These are phyloP conservation scores for Spathaspora sp. DNA, from an alignment of 1,139 yeast species.

Conservation along the genomic window DNA sequence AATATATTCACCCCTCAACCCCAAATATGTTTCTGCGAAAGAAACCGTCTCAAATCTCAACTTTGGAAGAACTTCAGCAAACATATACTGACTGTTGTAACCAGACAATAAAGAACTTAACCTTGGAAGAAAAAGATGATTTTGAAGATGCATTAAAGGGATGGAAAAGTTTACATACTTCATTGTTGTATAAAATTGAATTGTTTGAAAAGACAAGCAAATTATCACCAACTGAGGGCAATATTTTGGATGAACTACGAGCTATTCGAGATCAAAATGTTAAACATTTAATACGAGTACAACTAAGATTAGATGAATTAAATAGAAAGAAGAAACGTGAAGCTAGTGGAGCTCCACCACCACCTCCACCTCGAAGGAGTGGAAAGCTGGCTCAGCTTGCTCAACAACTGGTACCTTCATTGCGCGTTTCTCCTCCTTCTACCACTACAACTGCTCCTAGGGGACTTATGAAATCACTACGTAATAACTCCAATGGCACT, in stretches of 20 bases:
- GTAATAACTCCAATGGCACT: slow-evolving; percentile 20
- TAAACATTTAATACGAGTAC: slow-evolving; percentile 45
- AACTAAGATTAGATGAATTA: slow-evolving; percentile 40
- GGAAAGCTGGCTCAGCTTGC: slow-evolving; percentile 1
- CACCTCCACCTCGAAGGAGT: slow-evolving; percentile 13
- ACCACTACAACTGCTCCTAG: slow-evolving; percentile 15
- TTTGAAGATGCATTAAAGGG: slow-evolving; percentile 62
- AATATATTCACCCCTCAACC: background rate
- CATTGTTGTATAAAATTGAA: slow-evolving; percentile 56
- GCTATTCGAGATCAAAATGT: slow-evolving; percentile 53
- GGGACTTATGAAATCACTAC: slow-evolving; percentile 38
- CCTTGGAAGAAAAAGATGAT: slow-evolving; percentile 55
- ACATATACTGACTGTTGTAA: slow-evolving; percentile 63
- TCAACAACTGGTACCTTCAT: slow-evolving; percentile 27
- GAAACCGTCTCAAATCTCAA: slow-evolving; percentile 53
- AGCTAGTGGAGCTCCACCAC: slow-evolving; percentile 14
- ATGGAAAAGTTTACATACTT: slow-evolving; percentile 69
- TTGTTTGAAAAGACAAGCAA: slow-evolving; percentile 46
- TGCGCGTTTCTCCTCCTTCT: slow-evolving; percentile 18
- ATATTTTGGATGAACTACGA: slow-evolving; percentile 45
- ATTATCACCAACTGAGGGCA: slow-evolving; percentile 41
- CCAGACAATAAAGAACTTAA: slow-evolving; percentile 53
- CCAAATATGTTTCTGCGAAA: slow-evolving; percentile 45
- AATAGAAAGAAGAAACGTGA: slow-evolving; percentile 20
- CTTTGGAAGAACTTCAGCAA: slow-evolving; percentile 57